These are phyloP conservation scores for Trifolium pratense DNA, from an alignment of 306 rosid species.

Conservation along the genomic window DNA sequence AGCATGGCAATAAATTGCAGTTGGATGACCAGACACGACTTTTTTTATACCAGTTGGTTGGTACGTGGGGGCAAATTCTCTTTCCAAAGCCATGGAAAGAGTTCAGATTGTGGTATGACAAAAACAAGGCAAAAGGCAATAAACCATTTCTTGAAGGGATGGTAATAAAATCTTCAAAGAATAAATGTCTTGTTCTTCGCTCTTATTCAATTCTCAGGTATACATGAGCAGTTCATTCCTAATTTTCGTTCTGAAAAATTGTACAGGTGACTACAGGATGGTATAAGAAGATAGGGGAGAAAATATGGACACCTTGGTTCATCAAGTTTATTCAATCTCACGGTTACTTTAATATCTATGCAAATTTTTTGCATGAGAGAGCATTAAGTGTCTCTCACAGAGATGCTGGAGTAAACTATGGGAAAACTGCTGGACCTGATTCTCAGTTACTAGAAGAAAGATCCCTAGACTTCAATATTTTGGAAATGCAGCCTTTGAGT, in stretches of 20 bases:
- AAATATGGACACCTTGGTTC: conserved; percentile 99
- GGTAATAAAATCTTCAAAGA: conserved; percentile 52
- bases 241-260: conserved; percentile 38
- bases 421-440: conserved; percentile 97
- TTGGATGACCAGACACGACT: conserved; percentile 65
- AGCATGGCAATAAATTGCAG: conserved; percentile 81
- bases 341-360: conserved; percentile 82
- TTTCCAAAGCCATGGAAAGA: conserved; percentile 98
- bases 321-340: conserved; percentile 84
- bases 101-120: conserved; percentile 95
- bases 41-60: conserved; percentile 88
- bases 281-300: conserved; percentile 93
- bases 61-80: conserved; percentile 99
- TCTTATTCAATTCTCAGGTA: conserved; percentile 22
- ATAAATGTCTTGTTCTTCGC: not conserved
- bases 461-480: conserved; percentile 62
- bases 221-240: conserved; percentile 33
- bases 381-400: conserved; percentile 91
- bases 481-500: conserved; percentile 71
- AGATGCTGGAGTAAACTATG: conserved; percentile 95
- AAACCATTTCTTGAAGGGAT: conserved; percentile 88
- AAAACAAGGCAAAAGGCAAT: conserved; percentile 73
- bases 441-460: conserved; percentile 71
- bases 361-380: conserved; percentile 76
- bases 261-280: conserved; percentile 90